Evolutionary conservation across 2,329 filamentous ascomycete species (phyloP), one percentile per base, ranked within the genome.

Genomic region (Cordyceps cicadae): DNA sequence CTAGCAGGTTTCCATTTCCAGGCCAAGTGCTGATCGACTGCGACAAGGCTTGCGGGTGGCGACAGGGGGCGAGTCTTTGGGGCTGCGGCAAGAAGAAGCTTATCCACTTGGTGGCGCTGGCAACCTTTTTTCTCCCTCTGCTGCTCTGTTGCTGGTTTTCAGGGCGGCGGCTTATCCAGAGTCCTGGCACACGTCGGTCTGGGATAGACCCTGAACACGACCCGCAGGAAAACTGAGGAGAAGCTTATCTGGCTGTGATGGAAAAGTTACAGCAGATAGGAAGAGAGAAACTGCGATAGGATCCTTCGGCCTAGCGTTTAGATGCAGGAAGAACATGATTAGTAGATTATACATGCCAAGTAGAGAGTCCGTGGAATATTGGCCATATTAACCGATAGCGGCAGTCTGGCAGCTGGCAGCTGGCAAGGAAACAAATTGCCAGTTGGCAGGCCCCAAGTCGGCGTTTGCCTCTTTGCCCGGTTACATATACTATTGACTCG

Each of bases 11-110:
- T 41, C 50, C 58, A 54, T 32, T 60, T 60, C 12, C 41, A 41
- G 51, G 32, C 5, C 58, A 60, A 60, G 58, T 60, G 58, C 58
- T 60, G 58, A 60, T 60, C 51, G 58, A 39, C 39, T 24, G 24
- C 19, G 43, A 39, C 57, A 26, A 15, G 57, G 57, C 57, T 32
- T 59, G 57, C 50, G 50, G 57, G 57, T 59, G 57, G 57, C 57
- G 50, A 58, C 55, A 58, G 17, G 46, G 55, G 48, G 19, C 57
- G 39, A 54, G 29, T 54, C 53, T 53, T 59, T 58, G 32, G 50
- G 54, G 49, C 29, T 39, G 50, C 49, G 50, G 29, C 49, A 50
- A 59, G 50, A 59, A 24, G 12, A 46, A 26, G 6, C n/a, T 37
- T 37, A 24, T 37, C 56, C 56, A 59, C 56, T 34, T 15, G 26